phyloP scores from a whole-genome alignment of 2,329 filamentous ascomycete species.

The Sclerotinia sclerotiorum region DNA sequence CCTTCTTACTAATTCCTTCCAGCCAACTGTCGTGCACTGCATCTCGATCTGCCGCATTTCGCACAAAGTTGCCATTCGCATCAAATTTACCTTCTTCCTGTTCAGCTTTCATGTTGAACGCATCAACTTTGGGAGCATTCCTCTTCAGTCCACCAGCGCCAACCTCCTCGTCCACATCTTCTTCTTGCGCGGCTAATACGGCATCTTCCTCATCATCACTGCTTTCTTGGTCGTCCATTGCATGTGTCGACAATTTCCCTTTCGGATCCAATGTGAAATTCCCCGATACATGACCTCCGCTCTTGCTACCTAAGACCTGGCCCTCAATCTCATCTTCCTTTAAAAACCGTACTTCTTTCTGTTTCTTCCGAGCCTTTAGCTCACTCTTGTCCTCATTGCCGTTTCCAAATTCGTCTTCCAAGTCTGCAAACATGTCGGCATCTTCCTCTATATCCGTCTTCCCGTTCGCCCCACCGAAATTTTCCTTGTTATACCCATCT shows the following conservation, averaged over 20 bases:
- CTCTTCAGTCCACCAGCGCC: conserved; percentile 88
- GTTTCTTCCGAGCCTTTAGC: conserved; percentile 56
- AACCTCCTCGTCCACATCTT: conserved; percentile 82
- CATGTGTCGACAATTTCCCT: conserved; percentile 43
- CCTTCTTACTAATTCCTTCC: conserved; percentile 88
- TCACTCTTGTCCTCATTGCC: conserved; percentile 55
- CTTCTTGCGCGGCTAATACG: conserved; percentile 73
- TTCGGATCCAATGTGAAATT: conserved; percentile 62
- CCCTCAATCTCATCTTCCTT: conserved; percentile 70
- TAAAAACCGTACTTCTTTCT: conserved; percentile 61
- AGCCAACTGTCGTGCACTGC: conserved; percentile 91
- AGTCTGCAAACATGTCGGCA: conserved; percentile 82
- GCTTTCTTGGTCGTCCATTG: conserved; percentile 46
- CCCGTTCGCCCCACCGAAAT: conserved; percentile 39
- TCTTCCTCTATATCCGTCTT: conserved; percentile 57
- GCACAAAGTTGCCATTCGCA: conserved; percentile 84
- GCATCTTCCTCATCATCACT: conserved; percentile 67
- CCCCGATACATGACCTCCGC: conserved; percentile 64
- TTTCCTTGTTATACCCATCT: conserved; percentile 52
- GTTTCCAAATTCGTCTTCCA: conserved; percentile 57
- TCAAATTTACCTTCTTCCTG: conserved; percentile 93
- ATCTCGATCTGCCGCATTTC: conserved; percentile 85
- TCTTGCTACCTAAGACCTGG: conserved; percentile 71
- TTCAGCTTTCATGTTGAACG: conserved; percentile 90
- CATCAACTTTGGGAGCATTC: conserved; percentile 90